These are phyloP conservation scores for Malus hybrid DNA, from an alignment of 331 rosid species.

Conservation along the genomic window DNA sequence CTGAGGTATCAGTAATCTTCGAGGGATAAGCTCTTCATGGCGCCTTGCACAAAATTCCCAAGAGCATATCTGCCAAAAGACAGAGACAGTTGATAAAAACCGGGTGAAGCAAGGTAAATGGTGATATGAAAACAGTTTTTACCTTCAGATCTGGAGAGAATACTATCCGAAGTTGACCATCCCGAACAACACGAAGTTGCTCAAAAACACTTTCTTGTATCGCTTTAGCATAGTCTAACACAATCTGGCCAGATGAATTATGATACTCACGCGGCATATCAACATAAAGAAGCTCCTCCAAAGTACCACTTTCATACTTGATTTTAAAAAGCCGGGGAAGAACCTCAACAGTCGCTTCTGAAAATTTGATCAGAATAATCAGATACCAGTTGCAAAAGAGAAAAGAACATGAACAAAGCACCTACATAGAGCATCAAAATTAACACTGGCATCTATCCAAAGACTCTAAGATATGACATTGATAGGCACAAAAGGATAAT, in stretches of 20 bases:
- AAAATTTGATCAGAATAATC: constrained; percentile 16
- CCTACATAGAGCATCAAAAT: neutral
- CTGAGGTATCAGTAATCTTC: constrained; percentile 95
- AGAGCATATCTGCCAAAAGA: constrained; percentile 70
- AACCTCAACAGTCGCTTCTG: constrained; percentile 96
- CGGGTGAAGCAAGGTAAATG: neutral
- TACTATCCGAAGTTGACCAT: constrained; percentile 90
- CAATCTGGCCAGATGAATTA: constrained; percentile 91
- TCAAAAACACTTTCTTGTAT: constrained; percentile 94
- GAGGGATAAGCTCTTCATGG: constrained; percentile 95
- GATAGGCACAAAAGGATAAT: neutral
- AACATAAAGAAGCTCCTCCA: constrained; percentile 88
- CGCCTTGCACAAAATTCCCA: constrained; percentile 99
- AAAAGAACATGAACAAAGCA: neutral
- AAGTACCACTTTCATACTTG: constrained; percentile 92
- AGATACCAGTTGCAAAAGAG: constrained; percentile 7
- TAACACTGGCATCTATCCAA: neutral
- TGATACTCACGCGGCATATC: constrained; percentile 96
- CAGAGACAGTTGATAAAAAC: constrained; percentile 5
- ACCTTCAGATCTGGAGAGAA: constrained; percentile 93
- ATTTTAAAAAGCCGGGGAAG: constrained; percentile 97
- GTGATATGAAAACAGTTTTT: neutral
- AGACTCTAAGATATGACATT: neutral
- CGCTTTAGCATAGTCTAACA: constrained; percentile 87
- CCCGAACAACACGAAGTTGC: constrained; percentile 98